Base-by-base conservation (phyloP, 352 stramenopile genomes). In the Hyphochytrium catenoides region DNA sequence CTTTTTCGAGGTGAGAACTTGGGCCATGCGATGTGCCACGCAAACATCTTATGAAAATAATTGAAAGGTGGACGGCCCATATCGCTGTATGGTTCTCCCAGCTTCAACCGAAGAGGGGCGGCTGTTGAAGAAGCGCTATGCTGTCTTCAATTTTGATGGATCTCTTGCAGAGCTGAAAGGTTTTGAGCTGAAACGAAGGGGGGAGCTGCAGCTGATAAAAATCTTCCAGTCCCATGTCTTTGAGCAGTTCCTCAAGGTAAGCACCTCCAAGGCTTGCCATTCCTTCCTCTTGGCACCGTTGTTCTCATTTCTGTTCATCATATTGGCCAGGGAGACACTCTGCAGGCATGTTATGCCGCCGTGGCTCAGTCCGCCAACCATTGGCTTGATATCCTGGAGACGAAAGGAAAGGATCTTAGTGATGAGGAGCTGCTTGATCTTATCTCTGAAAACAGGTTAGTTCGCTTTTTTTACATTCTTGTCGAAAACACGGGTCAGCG, bases 1-100 rank as follows among this genome's bases (percentile, higher is more conserved):
- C 47, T 91, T 95, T 42, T 99, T 99, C 48, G 91, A 99, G 56
- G n/a, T n/a, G n/a, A n/a, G n/a, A n/a, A n/a, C n/a, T n/a, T n/a
- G n/a, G n/a, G n/a, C n/a, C n/a, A n/a, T n/a, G n/a, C n/a, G n/a
- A n/a, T n/a, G n/a, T n/a, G n/a, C n/a, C n/a, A n/a, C n/a, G n/a
- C n/a, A n/a, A n/a, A n/a, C n/a, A n/a, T n/a, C n/a, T n/a, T n/a
- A n/a, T n/a, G n/a, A n/a, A n/a, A n/a, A n/a, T n/a, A n/a, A n/a
- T n/a, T n/a, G n/a, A n/a, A n/a, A n/a, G n/a, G 70, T 99, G 6
- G 91, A 99, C 57, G 91, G 91, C 2, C 90, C 91, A 8, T 99
- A 99, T 48, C 78, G 77, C 34, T 86, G 71, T 20, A 99, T 99
- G 91, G 84, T 99, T 21, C 51, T 99, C 11, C 91, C 91, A 5